Evolutionary conservation across 116 monocot genomes (phyloP), one percentile per base, ranked within the genome.

Genomic region (Papilionanthe hybrid): DNA sequence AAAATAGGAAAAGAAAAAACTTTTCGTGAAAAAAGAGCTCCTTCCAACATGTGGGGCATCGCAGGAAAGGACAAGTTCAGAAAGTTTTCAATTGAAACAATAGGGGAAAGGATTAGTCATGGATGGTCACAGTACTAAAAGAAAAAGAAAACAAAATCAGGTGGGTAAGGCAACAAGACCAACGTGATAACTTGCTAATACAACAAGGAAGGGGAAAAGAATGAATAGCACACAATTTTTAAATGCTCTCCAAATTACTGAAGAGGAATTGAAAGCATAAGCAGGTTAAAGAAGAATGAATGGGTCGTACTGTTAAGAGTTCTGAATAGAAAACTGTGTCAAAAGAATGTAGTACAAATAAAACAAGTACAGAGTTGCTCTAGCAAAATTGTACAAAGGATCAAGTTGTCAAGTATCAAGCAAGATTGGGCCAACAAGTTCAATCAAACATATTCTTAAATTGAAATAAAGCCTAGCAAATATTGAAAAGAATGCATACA

Each of bases 401-500:
- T 15, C 32, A 73, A 73, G 7, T 43, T 43, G 11, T 18, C 43
- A 73, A 73, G 18, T 8, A 73, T 32, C 28, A 73, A 44, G 37
- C 37, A 69, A 63, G 32, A 69, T 69, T 69, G 17, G 17, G 15
- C 69, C 13, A 69, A 69, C 15, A 69, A 23, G 8, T n/a, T 28
- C 9, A 28, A 67, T 67, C 23, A 4, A 69, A 65, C 18, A 69
- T 1, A 32, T 69, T 69, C 63, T 69, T 37, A 32, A 5, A 69
- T 37, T 69, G 5, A 69, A 18, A 32, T 69, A 37, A 29, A 37
- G 22, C 37, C 27, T 29, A 12, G 3, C 37, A 69, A 1, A 69
- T 69, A 63, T 32, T 69, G 32, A 69, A 69, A 69, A 32, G 15
- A 69, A 69, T 69, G 69, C 29, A 69, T 69, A 37, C 15, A 17